Evolutionary conservation across 1,284 basidiomycete genomes (phyloP).

Genomic region (Ceratobasidium sp.): DNA sequence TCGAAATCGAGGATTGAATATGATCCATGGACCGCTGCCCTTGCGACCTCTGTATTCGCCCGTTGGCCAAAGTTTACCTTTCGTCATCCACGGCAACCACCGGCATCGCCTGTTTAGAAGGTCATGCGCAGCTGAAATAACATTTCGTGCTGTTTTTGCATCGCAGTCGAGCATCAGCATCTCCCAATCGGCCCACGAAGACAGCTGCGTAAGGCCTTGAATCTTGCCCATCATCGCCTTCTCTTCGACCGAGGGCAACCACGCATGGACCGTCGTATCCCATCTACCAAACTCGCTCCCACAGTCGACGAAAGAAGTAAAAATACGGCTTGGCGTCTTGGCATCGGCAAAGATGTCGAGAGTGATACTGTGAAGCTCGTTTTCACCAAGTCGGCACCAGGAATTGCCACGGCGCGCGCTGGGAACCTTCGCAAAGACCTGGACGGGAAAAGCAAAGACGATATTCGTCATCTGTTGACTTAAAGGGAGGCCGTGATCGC

Average conservation of each 20-base stretch:
- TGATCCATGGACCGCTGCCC: constrained; percentile 3
- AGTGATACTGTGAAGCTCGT: not conserved
- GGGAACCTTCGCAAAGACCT: constrained; percentile 2
- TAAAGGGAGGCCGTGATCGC: not conserved
- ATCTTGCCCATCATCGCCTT: not conserved
- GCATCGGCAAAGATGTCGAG: not conserved
- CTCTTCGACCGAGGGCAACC: not conserved
- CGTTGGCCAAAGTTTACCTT: not conserved
- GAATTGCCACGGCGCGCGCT: not conserved
- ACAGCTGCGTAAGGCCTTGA: not conserved
- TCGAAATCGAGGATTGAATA: constrained; percentile 3
- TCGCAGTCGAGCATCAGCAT: not conserved
- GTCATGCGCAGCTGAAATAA: not conserved
- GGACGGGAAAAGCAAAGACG: not conserved
- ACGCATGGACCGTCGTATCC: not conserved
- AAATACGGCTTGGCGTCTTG: not conserved
- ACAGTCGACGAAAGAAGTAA: not conserved
- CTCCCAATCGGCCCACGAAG: not conserved
- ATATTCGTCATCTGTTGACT: not conserved
- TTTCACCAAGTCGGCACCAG: not conserved
- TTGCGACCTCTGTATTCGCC: not conserved
- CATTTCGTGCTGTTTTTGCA: not conserved
- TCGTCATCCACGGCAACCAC: not conserved
- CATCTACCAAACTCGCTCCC: not conserved
- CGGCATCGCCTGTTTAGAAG: not conserved